Conservation (phyloP, 441 rosid species). For the Syzygium syzygioides region DNA sequence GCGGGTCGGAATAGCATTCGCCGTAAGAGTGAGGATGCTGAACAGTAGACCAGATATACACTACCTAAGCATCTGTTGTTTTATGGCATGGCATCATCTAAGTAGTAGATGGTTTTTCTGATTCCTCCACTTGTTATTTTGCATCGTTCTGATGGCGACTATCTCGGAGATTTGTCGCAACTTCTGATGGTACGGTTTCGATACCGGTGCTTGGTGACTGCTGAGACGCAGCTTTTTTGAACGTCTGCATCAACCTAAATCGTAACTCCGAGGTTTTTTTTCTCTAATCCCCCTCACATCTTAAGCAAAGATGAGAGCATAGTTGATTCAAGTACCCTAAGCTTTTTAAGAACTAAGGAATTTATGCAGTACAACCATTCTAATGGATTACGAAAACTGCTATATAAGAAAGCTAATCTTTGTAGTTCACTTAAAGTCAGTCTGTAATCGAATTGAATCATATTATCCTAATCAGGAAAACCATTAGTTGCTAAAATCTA, state of each 20-base stretch:
- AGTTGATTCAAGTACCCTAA: not conserved
- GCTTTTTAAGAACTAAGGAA: not conserved
- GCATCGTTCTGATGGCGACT: not conserved
- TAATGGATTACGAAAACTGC: not conserved
- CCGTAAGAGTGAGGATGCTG: not conserved
- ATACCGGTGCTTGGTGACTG: not conserved
- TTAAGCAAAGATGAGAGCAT: not conserved
- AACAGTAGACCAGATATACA: not conserved
- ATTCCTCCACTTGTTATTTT: not conserved
- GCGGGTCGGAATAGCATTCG: not conserved
- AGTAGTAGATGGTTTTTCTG: not conserved
- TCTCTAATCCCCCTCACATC: not conserved
- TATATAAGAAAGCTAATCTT: not conserved
- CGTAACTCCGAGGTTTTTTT: not conserved
- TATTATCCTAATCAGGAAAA: not conserved
- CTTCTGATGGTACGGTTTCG: not conserved
- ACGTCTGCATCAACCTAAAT: not conserved
- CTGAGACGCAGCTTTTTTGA: not conserved
- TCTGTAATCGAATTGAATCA: not conserved
- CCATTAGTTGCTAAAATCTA: not conserved
- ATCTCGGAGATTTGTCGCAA: not conserved
- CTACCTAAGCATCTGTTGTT: not conserved
- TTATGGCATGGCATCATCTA: not conserved
- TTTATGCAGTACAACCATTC: not conserved
- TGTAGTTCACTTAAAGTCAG: not conserved